Base-by-base conservation (phyloP, 2,329 filamentous ascomycete species). In the Fusarium sacchari region DNA sequence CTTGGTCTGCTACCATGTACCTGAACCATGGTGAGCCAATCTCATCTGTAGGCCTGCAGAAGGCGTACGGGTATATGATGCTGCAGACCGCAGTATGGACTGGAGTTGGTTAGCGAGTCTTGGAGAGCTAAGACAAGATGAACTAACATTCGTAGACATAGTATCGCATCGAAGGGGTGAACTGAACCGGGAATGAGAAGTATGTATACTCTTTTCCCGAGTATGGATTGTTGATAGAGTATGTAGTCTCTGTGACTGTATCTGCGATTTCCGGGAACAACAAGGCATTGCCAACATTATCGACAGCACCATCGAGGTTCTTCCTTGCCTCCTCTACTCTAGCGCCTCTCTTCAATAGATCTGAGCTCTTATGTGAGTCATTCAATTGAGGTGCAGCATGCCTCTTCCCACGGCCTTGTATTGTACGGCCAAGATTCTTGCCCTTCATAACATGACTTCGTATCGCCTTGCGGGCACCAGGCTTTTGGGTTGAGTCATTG, bases 361-460 rank as follows among this genome's bases (percentile, higher is more conserved):
- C 24, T 11, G 50, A 3, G 9, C 28, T 52, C 15, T 34, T 42
- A 13, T 52, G 64, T 11, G 39, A 50, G 14, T 32, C 17, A 13
- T 28, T 30, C 6, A 52, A 15, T 22, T 47, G 32, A 11, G 34
- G 20, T 26, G 49, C 39, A 22, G 72, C 74, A 52, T 76, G 65
- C 50, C 63, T 76, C 39, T 67, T 67, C 4, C 73, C 74, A 22
- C 74, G 72, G 3, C 70, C 70, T 26, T 63, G 55, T 30, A 76
- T 73, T 34, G 37, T 76, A 13, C 64, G 74, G 4, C 74, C 74
- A 24, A 69, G 34, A 43, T 76, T 76, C 52, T 69, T 76, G 30
- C 73, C 73, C 57, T 75, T 76, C 73, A 76, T 76, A 11, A 76
- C 74, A 74, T 76, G 73, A 22, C 74, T 66, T 24, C 74, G 74